phyloP scores from a whole-genome alignment of 257 asterid species.

The Gynochthodes officinalis region DNA sequence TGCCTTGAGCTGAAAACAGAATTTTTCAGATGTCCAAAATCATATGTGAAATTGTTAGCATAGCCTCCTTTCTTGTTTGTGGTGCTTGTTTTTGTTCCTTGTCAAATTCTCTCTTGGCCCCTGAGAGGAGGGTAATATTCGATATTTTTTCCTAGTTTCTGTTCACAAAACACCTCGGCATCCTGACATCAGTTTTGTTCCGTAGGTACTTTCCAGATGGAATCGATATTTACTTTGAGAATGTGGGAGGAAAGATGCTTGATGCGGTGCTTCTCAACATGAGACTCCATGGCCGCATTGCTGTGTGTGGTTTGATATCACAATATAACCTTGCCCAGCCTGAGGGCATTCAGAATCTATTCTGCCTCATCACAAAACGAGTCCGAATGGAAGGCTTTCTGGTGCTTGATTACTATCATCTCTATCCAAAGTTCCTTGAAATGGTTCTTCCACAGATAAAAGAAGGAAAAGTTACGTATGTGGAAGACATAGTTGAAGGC shows the following conservation, averaged over 20 bases:
- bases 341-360: slow-evolving; percentile 30
- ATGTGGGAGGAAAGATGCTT: slow-evolving; percentile 50
- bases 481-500: slow-evolving; percentile 45
- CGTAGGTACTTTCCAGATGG: slow-evolving; percentile 40
- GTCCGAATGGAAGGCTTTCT: slow-evolving; percentile 44
- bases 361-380: slow-evolving; percentile 22
- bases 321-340: slow-evolving; percentile 38
- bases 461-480: slow-evolving; percentile 32
- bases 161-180: neutral
- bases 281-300: slow-evolving; percentile 40
- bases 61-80: neutral
- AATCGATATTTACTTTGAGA: slow-evolving; percentile 51
- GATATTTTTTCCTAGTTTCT: too few relatives aligned
- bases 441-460: slow-evolving; percentile 34
- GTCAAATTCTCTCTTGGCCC: too few relatives aligned
- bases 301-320: slow-evolving; percentile 48
- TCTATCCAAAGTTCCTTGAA: slow-evolving; percentile 35
- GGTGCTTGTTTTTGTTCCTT: too few relatives aligned
- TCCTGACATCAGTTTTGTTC: neutral
- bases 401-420: slow-evolving; percentile 29
- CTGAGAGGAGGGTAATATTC: too few relatives aligned
- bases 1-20: neutral
- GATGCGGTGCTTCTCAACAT: slow-evolving; percentile 49
- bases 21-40: neutral
- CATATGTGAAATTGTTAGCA: neutral